Evolutionary conservation across 208 protist species (phyloP).

Genomic region (Acanthamoeba quina): DNA sequence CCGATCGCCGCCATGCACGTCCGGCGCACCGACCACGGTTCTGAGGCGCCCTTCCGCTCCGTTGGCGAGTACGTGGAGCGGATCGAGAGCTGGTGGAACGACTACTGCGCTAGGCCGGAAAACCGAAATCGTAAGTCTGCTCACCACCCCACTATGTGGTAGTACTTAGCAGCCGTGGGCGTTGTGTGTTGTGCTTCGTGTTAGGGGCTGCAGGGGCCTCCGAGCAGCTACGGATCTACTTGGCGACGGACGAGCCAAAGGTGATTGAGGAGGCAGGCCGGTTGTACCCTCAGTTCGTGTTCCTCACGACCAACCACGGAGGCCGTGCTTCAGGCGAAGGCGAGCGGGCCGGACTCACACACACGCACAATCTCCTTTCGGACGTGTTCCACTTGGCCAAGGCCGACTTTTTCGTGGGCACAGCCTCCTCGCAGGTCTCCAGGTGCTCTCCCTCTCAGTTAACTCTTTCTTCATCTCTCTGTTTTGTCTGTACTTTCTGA

Average conservation of each 20-base stretch:
- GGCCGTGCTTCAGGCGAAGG: constrained; percentile 15
- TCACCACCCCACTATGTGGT: too few species aligned
- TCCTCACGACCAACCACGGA: background rate
- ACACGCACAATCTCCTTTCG: constrained; percentile 8
- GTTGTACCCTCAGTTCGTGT: background rate
- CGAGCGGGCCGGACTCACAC: background rate
- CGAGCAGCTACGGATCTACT: background rate
- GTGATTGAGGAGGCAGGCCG: background rate
- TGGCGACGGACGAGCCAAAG: constrained; percentile 9
- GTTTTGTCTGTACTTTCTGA: too few species aligned
- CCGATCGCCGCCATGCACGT: constrained; percentile 30
- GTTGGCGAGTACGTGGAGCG: background rate
- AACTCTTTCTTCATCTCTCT: background rate
- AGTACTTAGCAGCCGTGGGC: too few species aligned
- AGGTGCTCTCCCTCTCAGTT: background rate
- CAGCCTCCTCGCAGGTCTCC: background rate
- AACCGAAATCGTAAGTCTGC: background rate
- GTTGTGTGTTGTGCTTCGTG: too few species aligned
- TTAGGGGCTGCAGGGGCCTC: background rate
- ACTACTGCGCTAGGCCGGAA: background rate
- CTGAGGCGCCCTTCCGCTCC: constrained; percentile 10
- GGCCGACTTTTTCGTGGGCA: constrained; percentile 28
- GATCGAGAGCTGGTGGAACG: background rate
- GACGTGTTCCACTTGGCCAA: constrained; percentile 21
- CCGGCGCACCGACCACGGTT: constrained; percentile 1